Percentiles rank a stretch among this genome's conserved stretches.
These are phyloP conservation scores for Periconia macrospinosa DNA, from an alignment of 2,329 filamentous ascomycete species.

Conservation along the genomic window DNA sequence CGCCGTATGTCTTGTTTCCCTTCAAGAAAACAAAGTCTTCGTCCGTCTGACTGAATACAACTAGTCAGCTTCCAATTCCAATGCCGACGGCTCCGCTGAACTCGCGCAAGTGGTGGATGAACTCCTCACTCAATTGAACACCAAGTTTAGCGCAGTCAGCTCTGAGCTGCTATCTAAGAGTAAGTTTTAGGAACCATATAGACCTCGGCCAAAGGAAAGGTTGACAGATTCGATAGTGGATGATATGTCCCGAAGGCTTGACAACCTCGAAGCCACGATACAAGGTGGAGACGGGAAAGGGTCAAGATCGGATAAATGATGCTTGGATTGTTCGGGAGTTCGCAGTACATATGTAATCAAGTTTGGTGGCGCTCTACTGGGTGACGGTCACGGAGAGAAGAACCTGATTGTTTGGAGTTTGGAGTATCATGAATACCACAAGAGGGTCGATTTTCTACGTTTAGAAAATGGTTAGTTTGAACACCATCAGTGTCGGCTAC, in stretches of 20 bases:
- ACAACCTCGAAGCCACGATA: conserved; percentile 77
- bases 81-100: conserved; percentile 53
- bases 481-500: background rate
- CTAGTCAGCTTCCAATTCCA: conserved; percentile 18
- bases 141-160: conserved; percentile 82
- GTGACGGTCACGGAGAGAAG: too few species aligned
- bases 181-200: conserved; percentile 49
- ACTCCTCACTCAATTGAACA: conserved; percentile 78
- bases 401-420: background rate
- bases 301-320: conserved; percentile 25
- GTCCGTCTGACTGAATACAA: background rate
- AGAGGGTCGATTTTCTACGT: too few species aligned
- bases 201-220: too few species aligned
- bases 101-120: conserved; percentile 82
- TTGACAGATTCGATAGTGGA: conserved; percentile 66
- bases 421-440: background rate
- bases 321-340: background rate
- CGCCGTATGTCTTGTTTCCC: background rate
- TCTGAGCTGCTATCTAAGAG: conserved; percentile 88
- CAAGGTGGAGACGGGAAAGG: conserved; percentile 55
- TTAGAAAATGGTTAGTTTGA: background rate
- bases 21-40: background rate
- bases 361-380: too few species aligned
- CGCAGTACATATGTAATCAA: too few species aligned
- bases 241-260: conserved; percentile 85